phyloP scores from a whole-genome alignment of 495 filamentous ascomycete species.

The Parathielavia appendiculata region DNA sequence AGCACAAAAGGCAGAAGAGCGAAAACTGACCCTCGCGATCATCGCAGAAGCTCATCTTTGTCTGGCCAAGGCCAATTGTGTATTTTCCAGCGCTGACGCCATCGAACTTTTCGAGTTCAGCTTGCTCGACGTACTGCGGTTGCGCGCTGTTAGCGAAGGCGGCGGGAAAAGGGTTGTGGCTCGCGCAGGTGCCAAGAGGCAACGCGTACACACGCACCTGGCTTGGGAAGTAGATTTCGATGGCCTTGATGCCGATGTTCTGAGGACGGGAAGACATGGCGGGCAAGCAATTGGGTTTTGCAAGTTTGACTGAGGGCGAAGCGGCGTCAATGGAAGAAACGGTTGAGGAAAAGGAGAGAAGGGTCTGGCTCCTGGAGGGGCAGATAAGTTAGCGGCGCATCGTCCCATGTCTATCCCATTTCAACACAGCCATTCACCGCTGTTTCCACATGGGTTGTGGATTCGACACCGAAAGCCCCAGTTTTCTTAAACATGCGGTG shows the following conservation, averaged over 20 bases:
- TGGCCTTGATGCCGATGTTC: conserved; percentile 99
- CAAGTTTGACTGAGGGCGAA: conserved; percentile 17
- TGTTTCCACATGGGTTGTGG: conserved; percentile 14
- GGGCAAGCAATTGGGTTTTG: conserved; percentile 29
- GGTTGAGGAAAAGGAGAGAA: conserved; percentile 8
- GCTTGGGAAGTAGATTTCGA: conserved; percentile 96
- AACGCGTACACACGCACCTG: conserved; percentile 59
- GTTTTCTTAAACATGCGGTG: conserved; percentile 14
- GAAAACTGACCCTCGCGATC: conserved; percentile 81
- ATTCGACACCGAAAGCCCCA: conserved; percentile 10
- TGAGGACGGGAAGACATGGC: conserved; percentile 84
- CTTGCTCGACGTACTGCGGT: conserved; percentile 89
- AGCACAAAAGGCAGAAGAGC: conserved; percentile 1
- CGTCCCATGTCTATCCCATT: conserved; percentile 14
- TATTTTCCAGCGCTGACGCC: conserved; percentile 92
- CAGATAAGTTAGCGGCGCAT: conserved; percentile 20
- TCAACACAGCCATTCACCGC: conserved; percentile 26
- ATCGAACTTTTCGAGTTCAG: conserved; percentile 96
- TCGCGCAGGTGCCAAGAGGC: not conserved
- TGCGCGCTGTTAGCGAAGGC: conserved; percentile 30
- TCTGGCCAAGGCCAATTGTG: conserved; percentile 98
- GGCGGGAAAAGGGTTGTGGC: conserved; percentile 8
- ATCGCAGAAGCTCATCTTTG: conserved; percentile 99
- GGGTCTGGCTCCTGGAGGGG: conserved; percentile 25
- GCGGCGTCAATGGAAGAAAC: conserved; percentile 18